Evolutionary conservation across 495 filamentous ascomycete genomes (phyloP).

Genomic region (Thermothielavioides terrestris): DNA sequence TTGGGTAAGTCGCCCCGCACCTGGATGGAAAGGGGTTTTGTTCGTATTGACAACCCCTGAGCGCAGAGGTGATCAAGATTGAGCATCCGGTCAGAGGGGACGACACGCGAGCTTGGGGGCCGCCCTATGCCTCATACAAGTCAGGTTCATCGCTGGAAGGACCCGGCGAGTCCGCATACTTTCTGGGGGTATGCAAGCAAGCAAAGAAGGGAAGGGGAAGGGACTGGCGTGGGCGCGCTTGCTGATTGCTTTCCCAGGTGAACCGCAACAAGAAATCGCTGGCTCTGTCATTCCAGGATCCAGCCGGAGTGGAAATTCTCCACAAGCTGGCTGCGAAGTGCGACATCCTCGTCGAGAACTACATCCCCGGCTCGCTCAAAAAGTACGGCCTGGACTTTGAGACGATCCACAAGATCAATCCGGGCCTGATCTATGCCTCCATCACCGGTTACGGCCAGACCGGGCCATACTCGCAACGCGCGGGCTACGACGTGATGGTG

Average conservation of each 20-base stretch:
- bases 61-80: conserved; percentile 93
- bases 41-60: conserved; percentile 31
- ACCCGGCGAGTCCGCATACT: conserved; percentile 91
- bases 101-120: conserved; percentile 94
- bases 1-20: conserved; percentile 63
- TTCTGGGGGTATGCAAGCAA: conserved; percentile 57
- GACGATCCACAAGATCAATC: conserved; percentile 70
- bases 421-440: conserved; percentile 57
- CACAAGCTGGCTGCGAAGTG: conserved; percentile 75
- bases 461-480: conserved; percentile 78
- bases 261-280: conserved; percentile 97
- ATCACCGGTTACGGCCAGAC: conserved; percentile 76
- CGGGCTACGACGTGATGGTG: conserved; percentile 98
- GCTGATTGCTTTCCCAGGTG: conserved; percentile 44
- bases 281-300: conserved; percentile 80
- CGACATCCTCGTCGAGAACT: conserved; percentile 95
- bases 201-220: background rate
- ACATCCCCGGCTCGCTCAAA: conserved; percentile 80
- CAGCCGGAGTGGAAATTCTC: conserved; percentile 72
- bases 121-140: conserved; percentile 76
- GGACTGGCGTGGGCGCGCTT: too few relatives aligned
- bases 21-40: too few relatives aligned
- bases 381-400: conserved; percentile 88
- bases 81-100: conserved; percentile 89
- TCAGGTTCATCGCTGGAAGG: conserved; percentile 52